Base-by-base conservation (phyloP, 768 basidiomycete species). In the Artomyces pyxidatus region DNA sequence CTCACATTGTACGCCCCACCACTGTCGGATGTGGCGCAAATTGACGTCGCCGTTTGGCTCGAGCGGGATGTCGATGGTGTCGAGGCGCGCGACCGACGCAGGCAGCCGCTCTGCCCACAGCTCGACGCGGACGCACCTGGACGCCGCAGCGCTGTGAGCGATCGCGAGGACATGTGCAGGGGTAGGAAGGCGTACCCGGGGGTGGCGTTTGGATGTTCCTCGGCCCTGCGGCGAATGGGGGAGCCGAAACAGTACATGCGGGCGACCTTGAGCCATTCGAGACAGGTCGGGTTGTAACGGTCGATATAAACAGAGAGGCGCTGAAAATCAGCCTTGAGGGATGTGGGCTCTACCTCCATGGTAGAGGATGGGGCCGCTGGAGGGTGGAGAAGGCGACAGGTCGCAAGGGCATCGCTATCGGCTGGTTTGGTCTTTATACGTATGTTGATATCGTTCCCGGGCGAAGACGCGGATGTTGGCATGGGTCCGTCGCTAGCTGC, bases 61-160 rank as follows among this genome's bases (percentile, higher is more conserved):
- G n/a, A 57, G 39, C 8, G 53, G 56, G 7, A 57, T 51, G 17
- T 57, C 56, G 26, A 50, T 21, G 28, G 51, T 45, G 38, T 57
- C 56, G 17, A 55, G 52, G 28, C 45, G n/a, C 17, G 44, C n/a
- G n/a, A 19, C 17, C 45, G 40, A 6, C 25, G 17, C 6, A 17
- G 22, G 25, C 35, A 7, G 12, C 45, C 28, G 6, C 32, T 37
- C 27, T 54, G 53, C 50, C 37, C 38, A 48, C 3, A 57, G 16
- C 35, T 43, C 49, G 28, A 57, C 37, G 3, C 53, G 52, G n/a
- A 56, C 46, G 30, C 53, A 54, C n/a, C 55, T 56, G 30, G 17
- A 29, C 11, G 27, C 14, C n/a, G n/a, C n/a, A 40, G 21, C 22
- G 23, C 2, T 8, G 21, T 42, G 40, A 14, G 8, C 35, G 19